Evolutionary conservation across 2,329 filamentous ascomycete species (phyloP), one percentile per base, ranked within the genome.

Genomic region (Clathrospora elynae): DNA sequence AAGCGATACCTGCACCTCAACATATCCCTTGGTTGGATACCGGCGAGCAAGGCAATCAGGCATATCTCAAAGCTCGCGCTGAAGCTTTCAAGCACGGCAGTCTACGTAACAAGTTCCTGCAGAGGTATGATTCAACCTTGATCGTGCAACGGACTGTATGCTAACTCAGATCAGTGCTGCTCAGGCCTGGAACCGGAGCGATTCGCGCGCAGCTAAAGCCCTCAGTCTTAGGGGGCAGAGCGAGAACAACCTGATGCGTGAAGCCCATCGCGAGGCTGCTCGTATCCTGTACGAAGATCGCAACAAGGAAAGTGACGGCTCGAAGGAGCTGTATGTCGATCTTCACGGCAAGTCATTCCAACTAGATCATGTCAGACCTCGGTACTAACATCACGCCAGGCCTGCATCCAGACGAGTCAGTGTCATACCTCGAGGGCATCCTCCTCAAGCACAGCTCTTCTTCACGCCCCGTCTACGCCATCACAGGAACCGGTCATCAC

Each of bases 81-180:
- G 92, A 97, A 72, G 93, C 93, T 44, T 96, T 99, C 69, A 95
- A 95, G 73, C 93, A 99, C 68, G 93, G 93, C 56, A 93, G 91
- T 57, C 82, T 96, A 67, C 83, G 93, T 51, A 99, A 97, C 71
- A 97, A 97, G 68, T 99, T 97, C 61, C 73, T 99, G 40, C 92
- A 96, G 71, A 96, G 89, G 89, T 92, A 56, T 34, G 31, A 13
- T 3, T 22, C 12, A 13, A 25, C 13, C n/a, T 23, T 28, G 6
- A 10, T 12, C 10, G 14, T 24, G 14, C 2, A 3, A 8, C 10
- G 13, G 43, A 29, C 19, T 34, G 35, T 20, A 23, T 48, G n/a
- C 54, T 56, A 25, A 55, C 35, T 25, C 17, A 33, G 22, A 24
- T 46, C 51, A 95, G 91, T 70, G 93, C 93, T 55, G 92, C 92